These are phyloP conservation scores for Ceratocystis diversiconidia DNA, from an alignment of 2,329 filamentous ascomycete species.

Conservation along the genomic window DNA sequence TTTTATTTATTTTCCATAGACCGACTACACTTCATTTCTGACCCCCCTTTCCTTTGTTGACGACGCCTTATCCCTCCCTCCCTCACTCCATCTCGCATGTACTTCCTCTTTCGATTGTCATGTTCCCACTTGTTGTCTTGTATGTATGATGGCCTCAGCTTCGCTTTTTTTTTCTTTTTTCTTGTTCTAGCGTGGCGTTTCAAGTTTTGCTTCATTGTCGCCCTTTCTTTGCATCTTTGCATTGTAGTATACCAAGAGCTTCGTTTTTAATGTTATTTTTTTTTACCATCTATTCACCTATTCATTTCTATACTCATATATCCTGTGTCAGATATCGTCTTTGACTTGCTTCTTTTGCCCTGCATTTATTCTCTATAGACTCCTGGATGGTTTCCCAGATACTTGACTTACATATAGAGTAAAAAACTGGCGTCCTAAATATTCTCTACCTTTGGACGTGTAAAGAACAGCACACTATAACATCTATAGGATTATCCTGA, in stretches of 20 bases:
- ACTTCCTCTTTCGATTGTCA: background rate
- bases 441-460: too few relatives aligned
- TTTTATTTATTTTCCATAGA: background rate
- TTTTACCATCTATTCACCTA: background rate
- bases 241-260: background rate
- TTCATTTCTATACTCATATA: background rate
- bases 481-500: too few relatives aligned
- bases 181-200: background rate
- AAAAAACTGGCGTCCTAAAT: too few relatives aligned
- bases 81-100: background rate
- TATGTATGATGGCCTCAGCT: slow-evolving; percentile 1
- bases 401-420: too few relatives aligned
- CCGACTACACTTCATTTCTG: too few relatives aligned
- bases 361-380: background rate
- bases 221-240: background rate
- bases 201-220: background rate
- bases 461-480: too few relatives aligned
- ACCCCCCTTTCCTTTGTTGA: too few relatives aligned
- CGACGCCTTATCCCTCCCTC: too few relatives aligned
- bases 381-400: too few relatives aligned
- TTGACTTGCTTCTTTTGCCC: background rate
- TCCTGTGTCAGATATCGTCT: background rate
- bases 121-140: background rate
- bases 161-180: background rate
- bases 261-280: background rate